Conservation (phyloP, 768 basidiomycete genomes). For the Gyrodon lividus region DNA sequence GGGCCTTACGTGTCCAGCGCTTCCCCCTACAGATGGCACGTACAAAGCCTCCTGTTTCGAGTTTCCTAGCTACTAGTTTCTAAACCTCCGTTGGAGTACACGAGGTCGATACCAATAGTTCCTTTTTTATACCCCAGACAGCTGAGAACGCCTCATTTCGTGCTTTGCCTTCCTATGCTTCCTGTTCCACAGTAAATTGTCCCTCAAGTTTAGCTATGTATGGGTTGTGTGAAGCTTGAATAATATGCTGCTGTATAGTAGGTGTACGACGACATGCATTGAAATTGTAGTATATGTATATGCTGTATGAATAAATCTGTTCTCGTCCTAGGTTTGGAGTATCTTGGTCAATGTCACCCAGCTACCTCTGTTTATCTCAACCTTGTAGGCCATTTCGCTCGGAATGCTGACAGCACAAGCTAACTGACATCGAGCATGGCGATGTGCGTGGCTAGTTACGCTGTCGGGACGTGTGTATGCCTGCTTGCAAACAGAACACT, state of each 20-base stretch:
- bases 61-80: too few species aligned
- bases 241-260: constrained; percentile 19
- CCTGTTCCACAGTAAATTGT: constrained; percentile 8
- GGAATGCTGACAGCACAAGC: constrained; percentile 12
- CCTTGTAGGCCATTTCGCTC: constrained; percentile 14
- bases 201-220: neutral
- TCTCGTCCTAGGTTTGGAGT: neutral
- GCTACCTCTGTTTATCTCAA: neutral
- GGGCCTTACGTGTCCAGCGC: too few species aligned
- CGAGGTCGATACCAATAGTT: constrained; percentile 2
- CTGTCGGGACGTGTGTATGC: constrained; percentile 18
- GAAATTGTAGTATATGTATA: too few species aligned
- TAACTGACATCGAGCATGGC: neutral
- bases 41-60: too few species aligned
- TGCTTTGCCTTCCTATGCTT: constrained; percentile 1
- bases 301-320: too few species aligned
- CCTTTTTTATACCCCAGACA: constrained; percentile 6
- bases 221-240: constrained; percentile 2
- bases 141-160: neutral
- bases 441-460: constrained; percentile 8
- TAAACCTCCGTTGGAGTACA: too few species aligned
- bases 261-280: constrained; percentile 7
- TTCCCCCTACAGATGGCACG: too few species aligned
- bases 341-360: constrained; percentile 21
- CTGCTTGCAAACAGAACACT: constrained; percentile 16